A percentile compares a stretch with the other conserved stretches of the same genome.
These are phyloP conservation scores for Trichoderma pleuroti DNA, from an alignment of 2,329 filamentous ascomycete species.

Conservation along the genomic window DNA sequence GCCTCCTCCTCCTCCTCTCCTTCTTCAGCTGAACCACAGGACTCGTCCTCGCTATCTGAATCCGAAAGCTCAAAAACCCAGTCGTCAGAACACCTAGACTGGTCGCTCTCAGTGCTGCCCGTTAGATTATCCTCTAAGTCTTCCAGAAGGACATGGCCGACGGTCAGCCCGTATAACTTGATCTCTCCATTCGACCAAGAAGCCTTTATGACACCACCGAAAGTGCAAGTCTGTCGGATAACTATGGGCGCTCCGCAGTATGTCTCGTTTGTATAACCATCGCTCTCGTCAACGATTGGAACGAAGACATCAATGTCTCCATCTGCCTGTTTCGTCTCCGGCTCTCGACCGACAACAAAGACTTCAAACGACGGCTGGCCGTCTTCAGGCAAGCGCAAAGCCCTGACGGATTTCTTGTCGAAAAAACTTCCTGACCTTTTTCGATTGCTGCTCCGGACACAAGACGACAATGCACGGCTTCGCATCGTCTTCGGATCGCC, in stretches of 20 bases:
- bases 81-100: neutral
- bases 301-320: too few relatives aligned
- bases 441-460: neutral
- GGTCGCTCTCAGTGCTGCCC: neutral
- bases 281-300: too few relatives aligned
- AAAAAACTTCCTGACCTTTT: neutral
- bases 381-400: neutral
- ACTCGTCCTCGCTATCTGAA: neutral
- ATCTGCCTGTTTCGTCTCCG: neutral
- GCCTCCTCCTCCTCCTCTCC: neutral
- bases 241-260: too few relatives aligned
- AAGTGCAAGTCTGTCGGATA: neutral
- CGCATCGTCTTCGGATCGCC: neutral
- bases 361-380: neutral
- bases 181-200: neutral
- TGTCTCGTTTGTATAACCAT: too few relatives aligned
- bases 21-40: accelerated
- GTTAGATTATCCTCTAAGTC: neutral
- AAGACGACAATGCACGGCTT: neutral
- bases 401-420: neutral
- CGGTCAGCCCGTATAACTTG: neutral
- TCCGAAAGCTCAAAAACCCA: neutral
- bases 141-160: neutral
- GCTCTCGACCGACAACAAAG: neutral
- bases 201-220: neutral